A percentile compares a stretch with the other conserved stretches of the same genome.
Evolutionary conservation across 2,329 filamentous ascomycete species (phyloP).

Genomic region (Pyrenochaeta sp.): DNA sequence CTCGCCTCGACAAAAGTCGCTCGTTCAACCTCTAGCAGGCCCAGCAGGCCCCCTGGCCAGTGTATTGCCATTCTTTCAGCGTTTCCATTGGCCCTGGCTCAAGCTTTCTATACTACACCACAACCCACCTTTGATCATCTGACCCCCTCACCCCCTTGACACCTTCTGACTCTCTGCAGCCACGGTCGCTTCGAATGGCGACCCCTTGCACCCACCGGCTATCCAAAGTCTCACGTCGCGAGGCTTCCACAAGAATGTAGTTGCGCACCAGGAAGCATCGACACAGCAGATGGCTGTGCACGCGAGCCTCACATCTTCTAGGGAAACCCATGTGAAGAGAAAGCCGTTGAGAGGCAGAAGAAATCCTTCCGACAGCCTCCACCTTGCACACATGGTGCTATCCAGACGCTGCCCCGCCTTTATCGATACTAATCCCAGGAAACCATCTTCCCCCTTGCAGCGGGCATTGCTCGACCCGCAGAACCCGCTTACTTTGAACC

Average conservation of each 20-base stretch:
- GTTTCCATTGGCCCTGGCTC: no score
- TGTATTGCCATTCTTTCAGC: no score
- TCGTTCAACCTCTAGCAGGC: no score
- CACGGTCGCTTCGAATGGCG: no score
- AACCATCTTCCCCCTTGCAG: slow-evolving; percentile 31
- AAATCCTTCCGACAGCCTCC: neutral
- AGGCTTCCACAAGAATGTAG: neutral
- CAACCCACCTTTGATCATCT: no score
- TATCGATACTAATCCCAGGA: slow-evolving; percentile 9
- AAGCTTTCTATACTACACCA: no score
- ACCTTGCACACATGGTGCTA: neutral
- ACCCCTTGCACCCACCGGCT: neutral
- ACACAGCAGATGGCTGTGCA: neutral
- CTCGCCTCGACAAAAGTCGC: no score
- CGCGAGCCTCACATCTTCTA: neutral
- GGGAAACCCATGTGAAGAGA: no score
- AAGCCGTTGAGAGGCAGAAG: no score
- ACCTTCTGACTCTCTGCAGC: no score
- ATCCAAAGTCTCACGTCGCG: neutral
- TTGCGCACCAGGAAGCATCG: neutral
- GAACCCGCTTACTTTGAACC: neutral
- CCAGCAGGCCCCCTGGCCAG: no score
- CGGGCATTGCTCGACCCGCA: slow-evolving; percentile 22
- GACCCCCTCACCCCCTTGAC: no score
- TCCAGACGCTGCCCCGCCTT: slow-evolving; percentile 12